These are phyloP conservation scores for Verticillium zaregamsianum DNA, from an alignment of 2,329 filamentous ascomycete genomes.

Conservation along the genomic window DNA sequence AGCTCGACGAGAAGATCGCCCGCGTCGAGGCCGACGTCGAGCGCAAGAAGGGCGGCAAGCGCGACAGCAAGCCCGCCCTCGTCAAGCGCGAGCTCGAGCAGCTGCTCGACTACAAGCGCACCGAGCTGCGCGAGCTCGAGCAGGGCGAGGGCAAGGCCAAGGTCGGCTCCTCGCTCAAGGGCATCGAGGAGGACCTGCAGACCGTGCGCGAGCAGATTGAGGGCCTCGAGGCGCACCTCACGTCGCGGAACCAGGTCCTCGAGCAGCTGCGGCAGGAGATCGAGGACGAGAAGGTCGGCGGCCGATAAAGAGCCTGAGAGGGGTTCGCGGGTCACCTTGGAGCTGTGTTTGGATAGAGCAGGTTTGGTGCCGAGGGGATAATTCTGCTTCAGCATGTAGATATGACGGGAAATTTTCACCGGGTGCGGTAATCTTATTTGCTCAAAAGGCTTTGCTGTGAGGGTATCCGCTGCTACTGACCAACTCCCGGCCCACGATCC, in stretches of 20 bases:
- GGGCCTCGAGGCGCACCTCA: constrained; percentile 78
- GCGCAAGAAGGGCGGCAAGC: constrained; percentile 56
- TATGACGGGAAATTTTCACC: not conserved
- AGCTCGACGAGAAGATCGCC: constrained; percentile 83
- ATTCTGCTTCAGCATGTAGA: constrained; percentile 1
- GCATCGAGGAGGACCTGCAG: constrained; percentile 78
- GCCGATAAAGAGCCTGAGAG: constrained; percentile 22
- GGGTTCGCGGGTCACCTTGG: not conserved
- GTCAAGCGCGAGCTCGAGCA: constrained; percentile 94
- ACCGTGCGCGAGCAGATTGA: constrained; percentile 94
- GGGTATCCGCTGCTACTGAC: not conserved
- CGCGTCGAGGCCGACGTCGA: constrained; percentile 73
- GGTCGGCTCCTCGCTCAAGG: constrained; percentile 68
- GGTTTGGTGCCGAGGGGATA: not conserved
- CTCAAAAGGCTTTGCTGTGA: not conserved
- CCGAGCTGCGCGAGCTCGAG: constrained; percentile 71
- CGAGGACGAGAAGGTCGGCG: constrained; percentile 72
- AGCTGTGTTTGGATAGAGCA: not conserved
- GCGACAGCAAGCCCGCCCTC: constrained; percentile 79
- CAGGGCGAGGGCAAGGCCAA: constrained; percentile 64
- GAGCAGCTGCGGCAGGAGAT: constrained; percentile 76
- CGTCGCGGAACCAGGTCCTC: constrained; percentile 69
- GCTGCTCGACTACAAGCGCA: constrained; percentile 89
- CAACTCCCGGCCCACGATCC: not conserved
- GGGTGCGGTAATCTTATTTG: not conserved